These are phyloP conservation scores for Eucalyptus curtisii DNA, from an alignment of 345 rosid genomes.

Conservation along the genomic window DNA sequence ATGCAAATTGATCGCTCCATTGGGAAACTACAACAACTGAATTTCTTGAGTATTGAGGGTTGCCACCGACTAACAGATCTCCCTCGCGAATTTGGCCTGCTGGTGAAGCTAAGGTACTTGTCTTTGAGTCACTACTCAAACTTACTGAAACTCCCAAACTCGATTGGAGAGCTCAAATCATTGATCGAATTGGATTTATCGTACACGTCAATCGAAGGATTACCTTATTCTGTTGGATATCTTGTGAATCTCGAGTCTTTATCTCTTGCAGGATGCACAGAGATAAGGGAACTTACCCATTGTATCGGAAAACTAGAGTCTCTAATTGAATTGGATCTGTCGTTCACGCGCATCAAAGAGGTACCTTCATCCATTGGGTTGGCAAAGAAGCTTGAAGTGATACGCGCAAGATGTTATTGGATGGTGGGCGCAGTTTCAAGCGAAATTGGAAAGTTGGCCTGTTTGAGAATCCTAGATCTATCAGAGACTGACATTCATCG, in stretches of 20 bases:
- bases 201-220: neutral
- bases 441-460: neutral
- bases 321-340: neutral
- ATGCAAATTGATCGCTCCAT: neutral
- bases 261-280: neutral
- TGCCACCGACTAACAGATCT: neutral
- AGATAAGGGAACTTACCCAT: neutral
- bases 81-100: neutral
- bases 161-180: neutral
- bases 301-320: neutral
- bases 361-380: neutral
- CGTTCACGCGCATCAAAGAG: neutral
- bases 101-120: neutral
- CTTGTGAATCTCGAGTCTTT: neutral
- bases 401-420: neutral
- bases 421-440: neutral
- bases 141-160: neutral
- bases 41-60: neutral
- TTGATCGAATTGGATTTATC: neutral
- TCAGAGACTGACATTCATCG: neutral
- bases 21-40: neutral
- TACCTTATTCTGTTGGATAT: neutral
- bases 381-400: neutral
- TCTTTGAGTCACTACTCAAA: neutral
- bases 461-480: neutral